phyloP scores from a whole-genome alignment of 2,329 filamentous ascomycete species.

The Cyphellophora attinorum region DNA sequence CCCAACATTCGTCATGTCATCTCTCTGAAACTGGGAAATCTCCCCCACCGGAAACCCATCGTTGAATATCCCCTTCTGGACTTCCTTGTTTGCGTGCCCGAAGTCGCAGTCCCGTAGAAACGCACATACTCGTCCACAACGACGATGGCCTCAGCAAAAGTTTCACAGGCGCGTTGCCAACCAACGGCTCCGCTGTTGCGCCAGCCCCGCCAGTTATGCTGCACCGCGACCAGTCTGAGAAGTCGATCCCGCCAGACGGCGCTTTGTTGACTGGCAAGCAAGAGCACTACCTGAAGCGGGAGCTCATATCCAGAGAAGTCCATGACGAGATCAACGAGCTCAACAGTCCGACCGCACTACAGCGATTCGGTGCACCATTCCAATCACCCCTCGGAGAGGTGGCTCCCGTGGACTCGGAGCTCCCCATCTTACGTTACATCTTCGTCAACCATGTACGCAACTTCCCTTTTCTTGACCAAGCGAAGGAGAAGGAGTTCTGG shows the following conservation, averaged over 20 bases:
- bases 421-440: conserved; percentile 89
- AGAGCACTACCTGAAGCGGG: conserved; percentile 96
- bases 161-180: no score
- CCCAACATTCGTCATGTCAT: no score
- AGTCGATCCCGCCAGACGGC: conserved; percentile 36
- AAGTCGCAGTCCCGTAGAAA: no score
- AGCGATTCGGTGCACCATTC: conserved; percentile 92
- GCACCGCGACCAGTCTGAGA: not conserved
- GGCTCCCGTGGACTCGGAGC: conserved; percentile 81
- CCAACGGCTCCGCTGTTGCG: no score
- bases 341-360: conserved; percentile 86
- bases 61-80: no score
- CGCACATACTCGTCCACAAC: no score
- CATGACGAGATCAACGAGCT: conserved; percentile 84
- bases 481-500: conserved; percentile 98
- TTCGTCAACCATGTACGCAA: conserved; percentile 97
- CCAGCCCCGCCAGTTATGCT: no score
- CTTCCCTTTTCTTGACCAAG: conserved; percentile 94
- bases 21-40: no score
- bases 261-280: conserved; percentile 82
- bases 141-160: no score
- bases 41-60: no score
- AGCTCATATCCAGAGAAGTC: conserved; percentile 84
- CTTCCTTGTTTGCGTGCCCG: no score
- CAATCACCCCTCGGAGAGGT: conserved; percentile 87